Evolutionary conservation across 108 stramenopile genomes (phyloP).

Genomic region (Epithemia pelagica): DNA sequence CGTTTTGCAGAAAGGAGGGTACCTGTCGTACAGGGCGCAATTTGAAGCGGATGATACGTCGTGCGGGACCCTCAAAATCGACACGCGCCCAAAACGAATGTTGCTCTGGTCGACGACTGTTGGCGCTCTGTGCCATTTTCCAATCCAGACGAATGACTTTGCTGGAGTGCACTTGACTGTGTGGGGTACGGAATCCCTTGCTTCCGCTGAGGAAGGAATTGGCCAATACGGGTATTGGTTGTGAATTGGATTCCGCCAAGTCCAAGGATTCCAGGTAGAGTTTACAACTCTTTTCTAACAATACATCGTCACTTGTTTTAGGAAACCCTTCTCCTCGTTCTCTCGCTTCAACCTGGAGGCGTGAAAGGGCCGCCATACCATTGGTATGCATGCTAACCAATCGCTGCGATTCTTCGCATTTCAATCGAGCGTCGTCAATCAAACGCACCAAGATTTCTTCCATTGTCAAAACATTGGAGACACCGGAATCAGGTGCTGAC

Average conservation of each 20-base stretch:
- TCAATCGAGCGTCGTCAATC: constrained; percentile 52
- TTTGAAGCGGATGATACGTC: no score
- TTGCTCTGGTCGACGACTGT: no score
- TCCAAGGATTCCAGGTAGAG: constrained; percentile 38
- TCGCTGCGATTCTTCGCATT: constrained; percentile 62
- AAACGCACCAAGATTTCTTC: constrained; percentile 51
- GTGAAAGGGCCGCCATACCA: constrained; percentile 47
- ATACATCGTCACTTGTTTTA: constrained; percentile 21
- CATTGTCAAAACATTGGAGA: constrained; percentile 40
- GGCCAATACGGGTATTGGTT: constrained; percentile 31
- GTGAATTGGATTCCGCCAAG: constrained; percentile 37
- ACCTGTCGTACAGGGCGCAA: constrained; percentile 21
- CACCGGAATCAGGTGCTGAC: no score
- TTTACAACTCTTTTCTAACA: constrained; percentile 27
- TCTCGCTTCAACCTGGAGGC: constrained; percentile 43
- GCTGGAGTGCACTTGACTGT: no score
- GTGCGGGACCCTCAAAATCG: no score
- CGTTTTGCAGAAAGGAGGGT: constrained; percentile 13
- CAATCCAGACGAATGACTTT: no score
- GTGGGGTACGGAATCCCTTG: no score
- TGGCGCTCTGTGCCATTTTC: no score
- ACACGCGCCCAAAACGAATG: no score
- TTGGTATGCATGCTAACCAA: constrained; percentile 49
- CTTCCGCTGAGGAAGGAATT: no score
- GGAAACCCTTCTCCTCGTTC: constrained; percentile 5